A percentile compares a stretch with the other conserved stretches of the same genome.
These are phyloP conservation scores for Talaromyces rugulosus DNA, from an alignment of 2,329 filamentous ascomycete genomes.

Conservation along the genomic window DNA sequence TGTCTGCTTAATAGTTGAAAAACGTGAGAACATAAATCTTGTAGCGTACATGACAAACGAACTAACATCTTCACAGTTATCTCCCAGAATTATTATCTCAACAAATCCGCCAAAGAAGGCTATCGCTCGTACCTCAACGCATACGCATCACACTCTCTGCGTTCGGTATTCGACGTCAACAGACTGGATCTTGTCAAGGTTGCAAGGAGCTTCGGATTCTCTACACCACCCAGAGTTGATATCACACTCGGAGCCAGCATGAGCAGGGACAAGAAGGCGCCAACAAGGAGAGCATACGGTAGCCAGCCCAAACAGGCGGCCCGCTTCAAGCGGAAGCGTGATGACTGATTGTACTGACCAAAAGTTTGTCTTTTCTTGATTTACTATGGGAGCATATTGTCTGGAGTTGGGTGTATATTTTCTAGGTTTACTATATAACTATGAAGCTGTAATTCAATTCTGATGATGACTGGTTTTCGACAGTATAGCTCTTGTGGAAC, in stretches of 20 bases:
- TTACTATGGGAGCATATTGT: slow-evolving; percentile 8
- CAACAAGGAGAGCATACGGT: slow-evolving; percentile 67
- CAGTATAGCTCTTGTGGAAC: too few relatives aligned
- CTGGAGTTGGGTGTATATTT: slow-evolving; percentile 8
- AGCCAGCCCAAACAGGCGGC: slow-evolving; percentile 68
- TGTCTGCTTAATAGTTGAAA: slow-evolving; percentile 4
- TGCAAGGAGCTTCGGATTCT: slow-evolving; percentile 78
- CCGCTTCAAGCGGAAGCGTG: slow-evolving; percentile 50
- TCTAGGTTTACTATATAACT: not conserved
- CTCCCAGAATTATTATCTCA: slow-evolving; percentile 91
- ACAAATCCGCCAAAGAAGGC: slow-evolving; percentile 73
- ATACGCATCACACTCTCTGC: slow-evolving; percentile 80
- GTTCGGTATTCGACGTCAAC: slow-evolving; percentile 79
- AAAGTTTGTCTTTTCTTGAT: not conserved
- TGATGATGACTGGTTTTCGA: not conserved
- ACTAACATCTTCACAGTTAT: slow-evolving; percentile 63
- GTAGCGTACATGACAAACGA: not conserved
- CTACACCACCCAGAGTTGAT: slow-evolving; percentile 71
- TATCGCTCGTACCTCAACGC: slow-evolving; percentile 92
- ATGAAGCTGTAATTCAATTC: not conserved
- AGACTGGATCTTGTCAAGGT: slow-evolving; percentile 80
- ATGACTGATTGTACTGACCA: slow-evolving; percentile 17
- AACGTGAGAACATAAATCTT: slow-evolving; percentile 1
- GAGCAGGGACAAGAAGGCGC: slow-evolving; percentile 65
- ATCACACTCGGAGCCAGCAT: slow-evolving; percentile 73